Conservation (phyloP, 83 land plant genomes). For the Picea mariana region DNA sequence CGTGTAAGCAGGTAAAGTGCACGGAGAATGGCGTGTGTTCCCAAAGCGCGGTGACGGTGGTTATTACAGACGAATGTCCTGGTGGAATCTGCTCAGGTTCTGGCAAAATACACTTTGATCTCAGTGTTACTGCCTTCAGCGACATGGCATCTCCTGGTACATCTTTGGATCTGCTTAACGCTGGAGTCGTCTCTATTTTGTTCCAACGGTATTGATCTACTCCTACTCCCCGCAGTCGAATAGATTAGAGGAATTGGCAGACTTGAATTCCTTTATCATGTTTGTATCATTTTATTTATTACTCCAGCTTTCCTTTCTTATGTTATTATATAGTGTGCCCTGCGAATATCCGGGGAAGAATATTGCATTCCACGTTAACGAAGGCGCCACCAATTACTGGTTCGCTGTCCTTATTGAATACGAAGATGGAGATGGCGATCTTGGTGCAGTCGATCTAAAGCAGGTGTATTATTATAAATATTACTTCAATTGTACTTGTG, state of each 20-base stretch:
- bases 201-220: conserved; percentile 44
- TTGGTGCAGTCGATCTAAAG: neutral
- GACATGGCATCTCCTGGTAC: no score
- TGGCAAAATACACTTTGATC: conserved; percentile 75
- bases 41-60: no score
- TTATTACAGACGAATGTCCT: conserved; percentile 59
- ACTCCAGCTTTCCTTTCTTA: no score
- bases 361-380: conserved; percentile 74
- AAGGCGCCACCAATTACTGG: conserved; percentile 74
- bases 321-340: neutral
- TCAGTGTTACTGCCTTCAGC: conserved; percentile 66
- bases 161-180: conserved; percentile 51
- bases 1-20: conserved; percentile 63
- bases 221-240: no score
- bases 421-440: conserved; percentile 27
- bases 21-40: conserved; percentile 58
- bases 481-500: no score
- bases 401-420: conserved; percentile 67
- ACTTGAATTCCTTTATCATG: no score
- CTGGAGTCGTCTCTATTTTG: conserved; percentile 57
- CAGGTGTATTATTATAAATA: neutral
- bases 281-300: no score
- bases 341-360: conserved; percentile 65
- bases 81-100: conserved; percentile 66
- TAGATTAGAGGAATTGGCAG: no score